Base-by-base conservation (phyloP, 2,329 filamentous ascomycete genomes). In the Beauveria rudraprayagi region DNA sequence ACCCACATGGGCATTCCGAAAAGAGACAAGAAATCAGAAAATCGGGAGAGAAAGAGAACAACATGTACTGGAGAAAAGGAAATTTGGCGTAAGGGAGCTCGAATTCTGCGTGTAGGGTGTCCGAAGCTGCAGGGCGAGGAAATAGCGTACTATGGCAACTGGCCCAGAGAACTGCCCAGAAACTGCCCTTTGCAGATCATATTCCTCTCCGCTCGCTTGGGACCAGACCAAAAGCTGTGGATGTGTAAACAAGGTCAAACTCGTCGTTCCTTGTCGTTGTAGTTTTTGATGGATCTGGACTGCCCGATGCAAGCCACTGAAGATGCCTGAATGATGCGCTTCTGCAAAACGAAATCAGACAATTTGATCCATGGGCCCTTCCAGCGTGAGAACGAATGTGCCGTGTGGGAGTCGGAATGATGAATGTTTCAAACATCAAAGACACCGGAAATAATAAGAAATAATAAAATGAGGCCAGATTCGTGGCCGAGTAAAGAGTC, bases 401-500 rank as follows among this genome's bases (percentile, higher is more conserved):
- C 37, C 46, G 53, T 57, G 53, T 55, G 50, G 50, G 50, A 60
- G 56, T 55, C 37, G 57, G 46, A 61, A 58, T 58, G 57, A 52
- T 47, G 47, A 41, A 62, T 54, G 50, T 59, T 48, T 47, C 22
- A 60, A 53, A 46, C 50, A 55, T 53, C 30, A 55, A 54, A 55
- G 24, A 63, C 60, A 65, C 62, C 30, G 34, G 37, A 60, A 58
- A 62, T 63, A 66, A 61, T 46, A 59, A 63, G 56, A 66, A 60
- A 59, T 62, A 65, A 67, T 37, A 44, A 48, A 60, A 64, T 43
- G 28, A 11, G 65, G 64, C 64, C 64, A 66, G 66, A 63, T 64
- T 66, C 64, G 34, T 64, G 66, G 64, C 68, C 66, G 70, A 71
- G 68, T 68, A 67, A 50, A 72, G 68, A 74, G 70, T 68, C 70